phyloP scores from a whole-genome alignment of 225 moss, liverwort and hornwort species.

The Marchantia paleacea region DNA sequence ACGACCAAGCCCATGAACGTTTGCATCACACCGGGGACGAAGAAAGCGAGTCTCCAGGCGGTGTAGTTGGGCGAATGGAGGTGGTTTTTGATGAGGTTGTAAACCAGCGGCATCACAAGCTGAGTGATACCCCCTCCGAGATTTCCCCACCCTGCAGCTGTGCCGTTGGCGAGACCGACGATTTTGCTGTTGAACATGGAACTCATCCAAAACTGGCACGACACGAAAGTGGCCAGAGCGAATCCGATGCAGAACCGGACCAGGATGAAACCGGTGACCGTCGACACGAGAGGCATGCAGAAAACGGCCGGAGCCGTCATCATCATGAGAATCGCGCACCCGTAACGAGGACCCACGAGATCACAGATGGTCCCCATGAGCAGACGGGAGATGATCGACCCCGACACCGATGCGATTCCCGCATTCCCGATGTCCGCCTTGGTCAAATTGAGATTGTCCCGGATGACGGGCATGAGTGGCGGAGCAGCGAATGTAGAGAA shows the following conservation, averaged over 20 bases:
- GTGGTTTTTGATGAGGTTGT: slow-evolving; percentile 36
- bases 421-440: slow-evolving; percentile 59
- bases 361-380: slow-evolving; percentile 74
- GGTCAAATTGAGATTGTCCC: slow-evolving; percentile 57
- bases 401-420: slow-evolving; percentile 56
- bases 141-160: slow-evolving; percentile 75
- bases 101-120: slow-evolving; percentile 74
- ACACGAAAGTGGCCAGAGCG: slow-evolving; percentile 69
- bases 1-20: slow-evolving; percentile 55
- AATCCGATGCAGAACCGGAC: slow-evolving; percentile 76
- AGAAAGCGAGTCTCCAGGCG: slow-evolving; percentile 58
- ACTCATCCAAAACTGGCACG: slow-evolving; percentile 85
- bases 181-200: slow-evolving; percentile 79
- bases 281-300: slow-evolving; percentile 54
- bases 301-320: slow-evolving; percentile 63
- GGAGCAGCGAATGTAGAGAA: slow-evolving; percentile 74
- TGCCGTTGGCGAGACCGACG: slow-evolving; percentile 66
- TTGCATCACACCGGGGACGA: slow-evolving; percentile 61
- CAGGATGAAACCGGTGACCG: slow-evolving; percentile 41
- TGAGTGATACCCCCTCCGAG: slow-evolving; percentile 72
- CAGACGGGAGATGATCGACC: slow-evolving; percentile 62
- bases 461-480: slow-evolving; percentile 66
- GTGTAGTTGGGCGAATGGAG: slow-evolving; percentile 43
- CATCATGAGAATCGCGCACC: slow-evolving; percentile 65
- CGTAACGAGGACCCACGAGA: slow-evolving; percentile 65